These are phyloP conservation scores for Blastomyces parvus DNA, from an alignment of 2,329 filamentous ascomycete species.

Conservation along the genomic window DNA sequence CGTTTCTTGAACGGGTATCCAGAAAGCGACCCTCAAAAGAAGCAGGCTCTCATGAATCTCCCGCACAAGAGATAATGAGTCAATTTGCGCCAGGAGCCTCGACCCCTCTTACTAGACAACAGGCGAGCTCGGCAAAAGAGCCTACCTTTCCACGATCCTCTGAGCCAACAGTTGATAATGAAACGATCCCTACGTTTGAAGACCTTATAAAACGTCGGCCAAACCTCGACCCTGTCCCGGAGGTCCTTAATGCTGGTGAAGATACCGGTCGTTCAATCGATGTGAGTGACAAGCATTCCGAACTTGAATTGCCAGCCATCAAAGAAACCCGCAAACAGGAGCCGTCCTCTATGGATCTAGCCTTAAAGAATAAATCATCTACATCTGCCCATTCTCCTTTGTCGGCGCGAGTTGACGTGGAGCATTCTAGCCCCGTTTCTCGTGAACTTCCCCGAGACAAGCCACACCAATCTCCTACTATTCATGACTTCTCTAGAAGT, in stretches of 20 bases:
- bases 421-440: constrained; percentile 13
- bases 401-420: constrained; percentile 21
- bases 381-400: constrained; percentile 39
- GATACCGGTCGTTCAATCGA: constrained; percentile 15
- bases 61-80: not conserved
- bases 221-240: not conserved
- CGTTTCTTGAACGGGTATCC: constrained; percentile 26
- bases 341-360: constrained; percentile 34
- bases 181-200: not conserved
- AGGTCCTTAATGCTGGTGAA: constrained; percentile 5
- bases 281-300: constrained; percentile 7
- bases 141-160: not conserved
- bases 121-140: not conserved
- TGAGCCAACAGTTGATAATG: not conserved
- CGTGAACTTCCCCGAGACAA: not conserved
- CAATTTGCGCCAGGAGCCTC: not conserved
- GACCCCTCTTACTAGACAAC: not conserved
- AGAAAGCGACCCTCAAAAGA: constrained; percentile 22
- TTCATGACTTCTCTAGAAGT: not conserved
- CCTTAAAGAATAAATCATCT: constrained; percentile 37
- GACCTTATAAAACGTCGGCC: constrained; percentile 1
- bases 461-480: not conserved
- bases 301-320: constrained; percentile 1
- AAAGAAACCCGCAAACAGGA: constrained; percentile 8
- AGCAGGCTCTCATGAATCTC: constrained; percentile 1